Conservation (phyloP, 176 grass and related monocot genomes). For the Cenchrus americanus region DNA sequence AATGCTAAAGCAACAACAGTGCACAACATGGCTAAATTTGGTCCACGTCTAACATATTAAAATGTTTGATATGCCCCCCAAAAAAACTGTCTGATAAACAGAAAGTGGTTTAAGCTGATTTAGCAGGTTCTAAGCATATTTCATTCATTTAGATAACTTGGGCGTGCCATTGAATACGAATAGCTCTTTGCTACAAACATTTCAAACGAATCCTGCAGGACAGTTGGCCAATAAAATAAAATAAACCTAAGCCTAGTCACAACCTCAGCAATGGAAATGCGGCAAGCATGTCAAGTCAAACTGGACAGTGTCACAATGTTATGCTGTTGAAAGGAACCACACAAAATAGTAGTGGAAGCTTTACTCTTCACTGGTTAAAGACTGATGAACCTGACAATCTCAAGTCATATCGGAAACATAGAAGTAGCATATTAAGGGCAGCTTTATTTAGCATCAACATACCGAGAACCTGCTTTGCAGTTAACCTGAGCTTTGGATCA, state of each 20-base stretch:
- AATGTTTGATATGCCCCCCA: not conserved
- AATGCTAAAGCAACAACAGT: not conserved
- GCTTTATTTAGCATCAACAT: constrained; percentile 29
- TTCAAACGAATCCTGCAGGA: not conserved
- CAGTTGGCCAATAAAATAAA: not conserved
- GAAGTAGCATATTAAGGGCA: constrained; percentile 22
- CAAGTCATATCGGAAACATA: not conserved
- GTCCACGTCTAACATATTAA: not conserved
- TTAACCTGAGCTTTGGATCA: constrained; percentile 91
- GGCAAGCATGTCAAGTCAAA: constrained; percentile 26
- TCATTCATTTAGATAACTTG: constrained; percentile 19
- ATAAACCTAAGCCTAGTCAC: not conserved
- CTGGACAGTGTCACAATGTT: not conserved
- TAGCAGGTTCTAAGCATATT: not conserved
- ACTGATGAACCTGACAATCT: constrained; percentile 1
- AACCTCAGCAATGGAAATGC: not conserved
- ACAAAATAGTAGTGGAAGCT: not conserved
- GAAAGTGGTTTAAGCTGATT: not conserved
- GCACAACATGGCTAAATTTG: not conserved
- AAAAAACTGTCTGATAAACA: not conserved
- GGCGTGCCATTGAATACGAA: not conserved
- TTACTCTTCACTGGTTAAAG: not conserved
- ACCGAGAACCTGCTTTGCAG: constrained; percentile 97
- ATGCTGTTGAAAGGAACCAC: not conserved
- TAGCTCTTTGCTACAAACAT: constrained; percentile 6